Conservation (phyloP, 345 rosid species). For the Abelmoschus esculentus region DNA sequence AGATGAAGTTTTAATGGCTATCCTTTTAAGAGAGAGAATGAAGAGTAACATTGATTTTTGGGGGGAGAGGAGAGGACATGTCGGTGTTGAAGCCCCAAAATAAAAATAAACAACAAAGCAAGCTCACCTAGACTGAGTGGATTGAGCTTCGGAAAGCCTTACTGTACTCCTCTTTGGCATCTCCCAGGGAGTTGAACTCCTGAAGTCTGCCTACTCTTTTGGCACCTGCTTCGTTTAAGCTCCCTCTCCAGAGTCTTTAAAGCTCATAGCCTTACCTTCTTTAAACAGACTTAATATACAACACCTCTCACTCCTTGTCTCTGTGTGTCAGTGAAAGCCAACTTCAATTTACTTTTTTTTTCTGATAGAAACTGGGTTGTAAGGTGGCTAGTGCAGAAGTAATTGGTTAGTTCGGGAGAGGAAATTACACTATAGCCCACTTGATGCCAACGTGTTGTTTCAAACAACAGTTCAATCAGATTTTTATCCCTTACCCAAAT, state of each 20-base stretch:
- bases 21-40: not conserved
- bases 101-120: not conserved
- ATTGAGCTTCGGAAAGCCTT: too few species aligned
- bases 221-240: conserved; percentile 12
- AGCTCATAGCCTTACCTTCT: not conserved
- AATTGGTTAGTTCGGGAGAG: not conserved
- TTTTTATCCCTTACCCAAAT: not conserved
- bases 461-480: not conserved
- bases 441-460: not conserved
- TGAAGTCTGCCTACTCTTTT: not conserved
- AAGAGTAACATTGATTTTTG: not conserved
- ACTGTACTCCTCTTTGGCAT: too few species aligned
- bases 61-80: too few species aligned
- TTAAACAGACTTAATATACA: not conserved
- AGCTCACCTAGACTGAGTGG: not conserved
- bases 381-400: not conserved
- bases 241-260: not conserved
- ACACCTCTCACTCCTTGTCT: not conserved
- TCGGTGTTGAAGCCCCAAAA: too few species aligned
- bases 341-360: not conserved
- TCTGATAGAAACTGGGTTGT: not conserved
- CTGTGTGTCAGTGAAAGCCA: not conserved
- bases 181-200: not conserved
- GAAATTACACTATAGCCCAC: conserved; percentile 14
- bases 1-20: not conserved